These are phyloP conservation scores for Pyrus hybrid DNA, from an alignment of 331 rosid species.

Conservation along the genomic window DNA sequence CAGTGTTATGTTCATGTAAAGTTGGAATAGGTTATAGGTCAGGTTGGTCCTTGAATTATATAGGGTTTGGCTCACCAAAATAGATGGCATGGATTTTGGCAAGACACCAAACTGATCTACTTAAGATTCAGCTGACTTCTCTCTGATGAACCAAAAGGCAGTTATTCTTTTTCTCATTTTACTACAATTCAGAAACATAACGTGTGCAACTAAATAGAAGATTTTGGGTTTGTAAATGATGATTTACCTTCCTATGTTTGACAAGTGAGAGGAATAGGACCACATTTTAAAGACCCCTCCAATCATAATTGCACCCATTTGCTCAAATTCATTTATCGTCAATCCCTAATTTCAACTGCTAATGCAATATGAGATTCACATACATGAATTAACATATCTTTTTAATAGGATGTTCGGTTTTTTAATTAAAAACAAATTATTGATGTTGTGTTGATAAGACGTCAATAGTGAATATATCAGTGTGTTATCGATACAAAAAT, in stretches of 20 bases:
- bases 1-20: neutral
- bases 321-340: neutral
- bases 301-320: constrained; percentile 45
- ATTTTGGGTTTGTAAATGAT: constrained; percentile 32
- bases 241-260: constrained; percentile 30
- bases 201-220: constrained; percentile 37
- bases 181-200: constrained; percentile 2
- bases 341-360: neutral
- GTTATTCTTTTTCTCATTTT: neutral
- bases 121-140: neutral
- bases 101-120: neutral
- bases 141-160: neutral
- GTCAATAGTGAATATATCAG: too few species aligned
- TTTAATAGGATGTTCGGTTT: neutral
- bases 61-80: neutral
- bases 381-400: neutral
- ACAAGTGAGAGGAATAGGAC: constrained; percentile 37
- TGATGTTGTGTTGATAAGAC: too few species aligned
- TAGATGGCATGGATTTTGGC: neutral
- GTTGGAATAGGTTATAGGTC: neutral
- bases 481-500: too few species aligned
- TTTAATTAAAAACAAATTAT: too few species aligned
- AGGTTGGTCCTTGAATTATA: neutral
- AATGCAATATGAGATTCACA: neutral
- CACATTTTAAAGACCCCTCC: constrained; percentile 20